Evolutionary conservation across 73 alveolate species (phyloP).

Genomic region (Paraurostyla sp.): DNA sequence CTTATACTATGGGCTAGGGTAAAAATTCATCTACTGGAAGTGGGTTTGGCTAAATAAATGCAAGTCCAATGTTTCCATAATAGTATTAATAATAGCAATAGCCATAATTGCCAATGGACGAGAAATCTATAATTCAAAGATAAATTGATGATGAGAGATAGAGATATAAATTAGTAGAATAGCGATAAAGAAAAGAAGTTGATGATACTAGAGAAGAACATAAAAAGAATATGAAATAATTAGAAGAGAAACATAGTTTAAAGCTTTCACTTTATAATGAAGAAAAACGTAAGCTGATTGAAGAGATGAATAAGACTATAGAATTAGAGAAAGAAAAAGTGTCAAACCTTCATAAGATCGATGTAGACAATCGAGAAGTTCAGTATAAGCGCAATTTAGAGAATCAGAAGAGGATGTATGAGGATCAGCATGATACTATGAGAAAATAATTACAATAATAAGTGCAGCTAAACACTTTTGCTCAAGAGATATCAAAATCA

Average conservation of each 20-base stretch:
- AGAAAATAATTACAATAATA: constrained; percentile 10
- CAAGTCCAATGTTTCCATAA: too few species aligned
- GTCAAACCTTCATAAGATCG: constrained; percentile 5
- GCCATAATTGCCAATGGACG: constrained; percentile 1
- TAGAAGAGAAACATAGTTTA: constrained; percentile 25
- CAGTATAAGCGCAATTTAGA: constrained; percentile 18
- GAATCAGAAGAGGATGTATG: background rate
- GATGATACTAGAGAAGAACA: constrained; percentile 43
- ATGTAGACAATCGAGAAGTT: constrained; percentile 42
- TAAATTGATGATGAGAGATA: constrained; percentile 36
- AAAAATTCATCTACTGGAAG: constrained; percentile 11
- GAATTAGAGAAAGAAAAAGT: constrained; percentile 57
- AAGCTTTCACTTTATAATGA: constrained; percentile 22
- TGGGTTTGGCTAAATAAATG: background rate
- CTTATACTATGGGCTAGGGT: background rate
- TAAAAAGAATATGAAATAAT: constrained; percentile 29
- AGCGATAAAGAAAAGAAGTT: background rate
- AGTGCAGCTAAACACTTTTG: constrained; percentile 35
- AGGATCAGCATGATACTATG: constrained; percentile 1
- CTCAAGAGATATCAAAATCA: background rate
- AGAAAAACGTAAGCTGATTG: constrained; percentile 29
- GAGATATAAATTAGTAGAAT: background rate
- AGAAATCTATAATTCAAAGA: background rate
- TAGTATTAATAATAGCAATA: too few species aligned
- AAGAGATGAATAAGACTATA: constrained; percentile 54